Evolutionary conservation across 2,329 filamentous ascomycete species (phyloP), one percentile per base, ranked within the genome.

Genomic region (Nothopassalora personata): DNA sequence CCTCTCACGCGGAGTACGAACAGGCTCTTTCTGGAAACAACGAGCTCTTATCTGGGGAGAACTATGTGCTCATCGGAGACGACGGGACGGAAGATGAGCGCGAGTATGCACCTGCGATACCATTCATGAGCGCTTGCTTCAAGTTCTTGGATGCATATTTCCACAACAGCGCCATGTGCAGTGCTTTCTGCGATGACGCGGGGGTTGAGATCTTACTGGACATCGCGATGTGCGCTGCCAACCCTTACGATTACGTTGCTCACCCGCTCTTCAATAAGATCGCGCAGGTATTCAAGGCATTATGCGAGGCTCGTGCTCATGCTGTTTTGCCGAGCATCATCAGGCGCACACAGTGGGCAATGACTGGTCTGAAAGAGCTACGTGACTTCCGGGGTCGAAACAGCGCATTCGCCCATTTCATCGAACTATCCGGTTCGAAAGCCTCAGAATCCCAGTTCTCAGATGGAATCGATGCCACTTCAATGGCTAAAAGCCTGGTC

Each of bases 141-240:
- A 88, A 85, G 53, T 99, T 99, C 72, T 76, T 99, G 49, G 78
- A 80, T 43, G 84, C 88, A 1, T 93, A 94, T 71, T 84, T 94
- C 60, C 83, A 84, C 62, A 96, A 95, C 68, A 80, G 83, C 58
- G 80, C 80, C 34, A 82, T 95, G 67, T 92, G 89, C 73, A 77
- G 80, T 18, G 82, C 83, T 27, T 93, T 97, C 69, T 85, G 94
- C 62, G 84, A 89, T 56, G 82, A 83, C 53, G 90, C 91, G 58
- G 94, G 91, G 6, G 85, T 93, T 27, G 91, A 97, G 72, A 81
- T 88, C 53, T 80, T 97, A 19, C 80, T 99, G 56, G 91, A 97
- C 70, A 84, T 97, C 57, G 88, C 88, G 45, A 90, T 89, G 56
- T 84, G 92, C 31, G 88, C 91, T 5, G 92, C 90, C 71, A 80